Conservation (phyloP, 257 asterid genomes). For the Ophiorrhiza pumila region DNA sequence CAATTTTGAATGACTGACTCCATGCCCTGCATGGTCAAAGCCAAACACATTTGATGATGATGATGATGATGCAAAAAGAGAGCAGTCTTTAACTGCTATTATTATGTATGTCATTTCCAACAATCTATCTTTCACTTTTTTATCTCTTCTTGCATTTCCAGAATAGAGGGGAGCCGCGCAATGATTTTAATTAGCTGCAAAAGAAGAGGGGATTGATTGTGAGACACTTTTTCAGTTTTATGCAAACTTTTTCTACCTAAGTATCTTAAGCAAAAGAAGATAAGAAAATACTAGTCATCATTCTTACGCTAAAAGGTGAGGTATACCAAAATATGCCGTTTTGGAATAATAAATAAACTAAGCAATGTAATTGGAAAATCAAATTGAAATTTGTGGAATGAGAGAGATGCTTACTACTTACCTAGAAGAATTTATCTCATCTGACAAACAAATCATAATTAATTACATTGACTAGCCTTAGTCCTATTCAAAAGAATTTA, state of each 20-base stretch:
- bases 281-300: neutral
- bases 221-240: neutral
- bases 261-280: no score
- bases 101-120: neutral
- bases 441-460: neutral
- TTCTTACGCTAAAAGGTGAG: neutral
- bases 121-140: conserved; percentile 3
- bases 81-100: no score
- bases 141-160: conserved; percentile 41
- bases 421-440: neutral
- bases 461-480: neutral
- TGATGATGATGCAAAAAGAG: neutral
- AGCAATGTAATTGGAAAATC: neutral
- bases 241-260: neutral
- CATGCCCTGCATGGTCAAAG: no score
- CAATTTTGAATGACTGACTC: neutral
- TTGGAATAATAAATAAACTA: neutral
- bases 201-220: neutral
- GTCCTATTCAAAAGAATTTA: neutral
- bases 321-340: neutral
- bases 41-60: no score
- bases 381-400: neutral
- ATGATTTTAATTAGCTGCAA: conserved; percentile 52
- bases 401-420: neutral
- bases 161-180: conserved; percentile 67